phyloP scores from a whole-genome alignment of 2,329 filamentous ascomycete genomes.

The Blumeria hordei region DNA sequence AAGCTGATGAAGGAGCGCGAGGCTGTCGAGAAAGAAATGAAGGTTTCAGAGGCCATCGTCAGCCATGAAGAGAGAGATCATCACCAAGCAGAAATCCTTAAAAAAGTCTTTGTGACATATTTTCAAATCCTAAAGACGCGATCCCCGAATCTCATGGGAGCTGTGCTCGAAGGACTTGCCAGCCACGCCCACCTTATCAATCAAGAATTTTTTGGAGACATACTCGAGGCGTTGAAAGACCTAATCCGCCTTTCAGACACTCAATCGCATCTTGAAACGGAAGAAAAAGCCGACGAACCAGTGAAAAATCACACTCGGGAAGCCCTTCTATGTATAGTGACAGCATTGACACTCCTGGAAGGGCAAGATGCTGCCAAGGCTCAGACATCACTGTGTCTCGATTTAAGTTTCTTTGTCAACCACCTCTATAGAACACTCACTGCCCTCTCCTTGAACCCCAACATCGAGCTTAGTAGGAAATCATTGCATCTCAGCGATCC shows the following conservation, averaged over 20 bases:
- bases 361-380: conserved; percentile 82
- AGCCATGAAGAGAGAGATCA: conserved; percentile 79
- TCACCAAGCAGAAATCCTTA: conserved; percentile 87
- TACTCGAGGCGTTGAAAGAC: conserved; percentile 84
- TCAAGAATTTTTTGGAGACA: conserved; percentile 93
- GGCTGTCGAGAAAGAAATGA: conserved; percentile 76
- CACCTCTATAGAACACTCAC: conserved; percentile 78
- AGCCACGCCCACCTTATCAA: conserved; percentile 95
- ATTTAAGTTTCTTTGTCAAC: conserved; percentile 84
- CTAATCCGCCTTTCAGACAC: conserved; percentile 55
- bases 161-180: conserved; percentile 78
- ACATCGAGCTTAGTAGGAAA: conserved; percentile 61
- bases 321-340: conserved; percentile 79
- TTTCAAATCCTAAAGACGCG: conserved; percentile 81
- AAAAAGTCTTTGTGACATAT: conserved; percentile 85
- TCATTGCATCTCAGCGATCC: conserved; percentile 49
- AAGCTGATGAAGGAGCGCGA: conserved; percentile 74
- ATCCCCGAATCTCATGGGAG: conserved; percentile 73
- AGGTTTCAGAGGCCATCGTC: conserved; percentile 71
- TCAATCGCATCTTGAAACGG: conserved; percentile 21
- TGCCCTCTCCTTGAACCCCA: conserved; percentile 52
- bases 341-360: conserved; percentile 84
- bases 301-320: conserved; percentile 62
- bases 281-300: conserved; percentile 21
- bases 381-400: conserved; percentile 57